Base-by-base conservation (phyloP, 768 basidiomycete genomes). In the Daedaleopsis nitida region DNA sequence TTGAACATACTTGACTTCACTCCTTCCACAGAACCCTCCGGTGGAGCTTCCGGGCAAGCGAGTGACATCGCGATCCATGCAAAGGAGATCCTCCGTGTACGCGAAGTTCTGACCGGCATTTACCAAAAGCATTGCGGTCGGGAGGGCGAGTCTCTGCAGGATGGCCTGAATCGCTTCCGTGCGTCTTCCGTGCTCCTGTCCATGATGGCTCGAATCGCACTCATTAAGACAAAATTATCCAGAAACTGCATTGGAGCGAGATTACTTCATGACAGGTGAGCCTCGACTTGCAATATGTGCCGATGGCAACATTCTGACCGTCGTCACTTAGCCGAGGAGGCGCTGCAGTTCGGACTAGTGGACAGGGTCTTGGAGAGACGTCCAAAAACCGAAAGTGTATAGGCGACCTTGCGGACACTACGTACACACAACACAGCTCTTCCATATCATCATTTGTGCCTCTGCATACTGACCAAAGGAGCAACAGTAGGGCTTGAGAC, bases 51-150 rank as follows among this genome's bases (percentile, higher is more conserved):
- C 34, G 96, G 96, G 5, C 95, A 96, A 73, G 96, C 96, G 21
- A 89, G 89, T 43, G 96, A 98, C 75, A 96, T 98, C 66, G 93
- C 94, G n/a, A 96, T 96, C 63, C 94, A 96, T 71, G 96, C 96
- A 4, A 92, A 91, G 73, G 95, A 98, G 76, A 98, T 98, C 69
- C 82, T 98, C 27, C 87, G 95, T 44, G 88, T 96, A 63, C 83
- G 96, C 47, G 84, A 91, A 62, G 74, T 88, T 5, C 78, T 98
- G 55, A 97, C 96, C 19, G 81, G 83, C 53, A 94, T 97, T 70
- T 97, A 97, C 79, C 91, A 92, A 72, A 81, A 81, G 65, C 96
- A 98, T 71, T 97, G 96, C 74, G 81, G 76, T 17, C 83, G 80
- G 65, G 77, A 80, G 51, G 85, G 80, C 34, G 94, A 97, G 77